These are phyloP conservation scores for Daldinia loculata DNA, from an alignment of 495 filamentous ascomycete species.

Conservation along the genomic window DNA sequence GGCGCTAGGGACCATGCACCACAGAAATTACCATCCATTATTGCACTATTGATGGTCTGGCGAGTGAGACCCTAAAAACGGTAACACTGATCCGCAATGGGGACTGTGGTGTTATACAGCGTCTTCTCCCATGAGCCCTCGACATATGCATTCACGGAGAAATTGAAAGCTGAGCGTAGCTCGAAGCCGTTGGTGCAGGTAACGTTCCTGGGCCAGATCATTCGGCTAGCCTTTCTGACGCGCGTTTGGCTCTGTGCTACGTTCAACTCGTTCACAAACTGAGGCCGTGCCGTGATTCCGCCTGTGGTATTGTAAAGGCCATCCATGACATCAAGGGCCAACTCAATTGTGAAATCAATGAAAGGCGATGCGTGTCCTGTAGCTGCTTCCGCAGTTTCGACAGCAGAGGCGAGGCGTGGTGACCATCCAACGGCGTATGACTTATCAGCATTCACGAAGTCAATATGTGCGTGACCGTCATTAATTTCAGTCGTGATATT, in stretches of 20 bases:
- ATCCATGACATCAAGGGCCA: conserved; percentile 29
- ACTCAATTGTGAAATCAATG: conserved; percentile 32
- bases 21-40: neutral
- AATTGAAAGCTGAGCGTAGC: conserved; percentile 35
- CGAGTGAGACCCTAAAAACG: conserved; percentile 16
- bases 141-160: conserved; percentile 33
- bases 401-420: conserved; percentile 35
- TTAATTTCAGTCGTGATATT: conserved; percentile 35
- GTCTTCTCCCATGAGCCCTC: conserved; percentile 18
- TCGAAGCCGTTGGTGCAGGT: conserved; percentile 35
- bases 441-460: conserved; percentile 34
- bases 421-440: conserved; percentile 42
- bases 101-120: conserved; percentile 29
- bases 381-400: conserved; percentile 35
- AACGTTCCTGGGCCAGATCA: conserved; percentile 34
- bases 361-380: conserved; percentile 36
- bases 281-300: conserved; percentile 25
- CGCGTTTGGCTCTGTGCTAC: conserved; percentile 29
- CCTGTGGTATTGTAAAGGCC: conserved; percentile 25
- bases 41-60: neutral
- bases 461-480: conserved; percentile 46
- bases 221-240: conserved; percentile 28
- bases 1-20: neutral
- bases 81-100: conserved; percentile 36
- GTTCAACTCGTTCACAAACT: conserved; percentile 36